These are phyloP conservation scores for Adenanthera pavonina DNA, from an alignment of 306 rosid species.

Conservation along the genomic window DNA sequence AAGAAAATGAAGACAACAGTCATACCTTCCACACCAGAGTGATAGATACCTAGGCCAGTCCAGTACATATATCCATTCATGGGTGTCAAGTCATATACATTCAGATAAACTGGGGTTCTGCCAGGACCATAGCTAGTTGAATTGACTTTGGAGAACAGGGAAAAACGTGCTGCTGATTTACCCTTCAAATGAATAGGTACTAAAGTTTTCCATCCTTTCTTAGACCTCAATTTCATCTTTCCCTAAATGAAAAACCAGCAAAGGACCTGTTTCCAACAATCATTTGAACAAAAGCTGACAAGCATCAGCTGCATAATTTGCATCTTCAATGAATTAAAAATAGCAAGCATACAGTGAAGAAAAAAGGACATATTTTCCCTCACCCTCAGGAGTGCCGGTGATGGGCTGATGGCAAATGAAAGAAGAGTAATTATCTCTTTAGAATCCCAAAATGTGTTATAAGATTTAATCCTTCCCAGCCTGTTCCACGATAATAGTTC, in stretches of 20 bases:
- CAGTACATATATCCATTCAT: slow-evolving; percentile 93
- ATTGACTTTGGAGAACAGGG: slow-evolving; percentile 71
- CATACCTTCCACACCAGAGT: slow-evolving; percentile 97
- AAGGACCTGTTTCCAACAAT: slow-evolving; percentile 49
- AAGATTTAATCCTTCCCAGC: slow-evolving; percentile 2
- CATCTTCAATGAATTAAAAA: slow-evolving; percentile 19
- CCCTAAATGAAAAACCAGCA: slow-evolving; percentile 37
- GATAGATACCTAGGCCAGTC: slow-evolving; percentile 97
- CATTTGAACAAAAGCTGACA: slow-evolving; percentile 27
- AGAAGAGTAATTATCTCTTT: slow-evolving; percentile 1
- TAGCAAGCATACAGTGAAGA: not conserved
- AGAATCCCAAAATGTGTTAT: not conserved
- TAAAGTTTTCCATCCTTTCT: slow-evolving; percentile 83
- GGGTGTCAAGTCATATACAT: slow-evolving; percentile 94
- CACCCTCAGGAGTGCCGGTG: not conserved
- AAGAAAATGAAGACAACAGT: slow-evolving; percentile 18
- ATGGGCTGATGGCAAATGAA: slow-evolving; percentile 34
- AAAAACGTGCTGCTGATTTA: slow-evolving; percentile 72
- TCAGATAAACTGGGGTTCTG: slow-evolving; percentile 83
- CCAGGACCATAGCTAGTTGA: slow-evolving; percentile 67
- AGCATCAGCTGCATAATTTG: slow-evolving; percentile 25
- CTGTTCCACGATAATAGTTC: slow-evolving; percentile 1
- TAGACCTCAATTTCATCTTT: slow-evolving; percentile 76
- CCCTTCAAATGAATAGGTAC: slow-evolving; percentile 76
- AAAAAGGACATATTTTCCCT: not conserved